Evolutionary conservation across 805 yeast species (phyloP).

Genomic region (Starmerella gropengiesseri): DNA sequence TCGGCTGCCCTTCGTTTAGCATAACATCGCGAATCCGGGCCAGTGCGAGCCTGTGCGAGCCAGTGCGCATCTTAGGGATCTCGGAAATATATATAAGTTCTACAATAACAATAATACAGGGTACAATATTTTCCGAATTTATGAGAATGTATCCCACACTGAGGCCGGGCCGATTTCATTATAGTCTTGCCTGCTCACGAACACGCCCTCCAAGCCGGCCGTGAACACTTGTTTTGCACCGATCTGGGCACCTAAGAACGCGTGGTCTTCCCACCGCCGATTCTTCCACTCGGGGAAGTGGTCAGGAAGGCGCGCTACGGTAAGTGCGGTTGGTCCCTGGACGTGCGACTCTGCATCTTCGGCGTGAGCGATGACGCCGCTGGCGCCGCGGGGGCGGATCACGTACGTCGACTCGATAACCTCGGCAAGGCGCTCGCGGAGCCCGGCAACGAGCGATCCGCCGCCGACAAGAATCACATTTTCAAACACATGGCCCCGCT

Average conservation of each 20-base stretch:
- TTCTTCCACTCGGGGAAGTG: constrained; percentile 93
- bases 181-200: constrained; percentile 58
- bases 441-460: constrained; percentile 65
- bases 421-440: constrained; percentile 56
- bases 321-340: constrained; percentile 75
- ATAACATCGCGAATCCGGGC: no score
- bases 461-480: constrained; percentile 70
- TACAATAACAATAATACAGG: no score
- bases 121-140: no score
- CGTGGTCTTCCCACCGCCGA: constrained; percentile 60
- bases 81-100: no score
- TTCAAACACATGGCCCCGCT: constrained; percentile 75
- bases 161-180: constrained; percentile 71
- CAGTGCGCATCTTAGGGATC: no score
- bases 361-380: constrained; percentile 16
- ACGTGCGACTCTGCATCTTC: constrained; percentile 26
- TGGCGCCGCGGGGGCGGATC: constrained; percentile 28
- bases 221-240: constrained; percentile 76
- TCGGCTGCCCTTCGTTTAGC: no score
- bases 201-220: constrained; percentile 49
- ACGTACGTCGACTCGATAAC: constrained; percentile 48
- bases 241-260: constrained; percentile 78
- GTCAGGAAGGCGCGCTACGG: constrained; percentile 65
- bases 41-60: no score
- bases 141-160: constrained; percentile 50